Evolutionary conservation across 2,329 filamentous ascomycete species (phyloP).

Genomic region (Trichoderma lentiforme): DNA sequence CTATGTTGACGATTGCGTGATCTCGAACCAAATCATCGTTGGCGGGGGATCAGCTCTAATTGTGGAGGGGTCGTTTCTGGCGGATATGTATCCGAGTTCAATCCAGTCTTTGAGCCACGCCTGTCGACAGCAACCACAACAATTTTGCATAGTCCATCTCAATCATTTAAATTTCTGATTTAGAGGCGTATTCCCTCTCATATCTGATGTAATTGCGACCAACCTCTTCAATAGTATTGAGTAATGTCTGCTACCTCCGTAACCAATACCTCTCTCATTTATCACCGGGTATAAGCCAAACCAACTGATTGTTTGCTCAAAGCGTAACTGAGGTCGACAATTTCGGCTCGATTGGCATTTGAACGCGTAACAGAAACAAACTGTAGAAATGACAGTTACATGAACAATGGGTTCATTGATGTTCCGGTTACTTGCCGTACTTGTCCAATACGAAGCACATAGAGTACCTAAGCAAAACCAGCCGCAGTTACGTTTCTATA

Average conservation of each 20-base stretch:
- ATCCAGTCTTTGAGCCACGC: not conserved
- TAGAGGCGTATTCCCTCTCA: not conserved
- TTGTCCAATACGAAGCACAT: too few species aligned
- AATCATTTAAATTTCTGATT: too few species aligned
- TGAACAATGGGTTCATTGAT: too few species aligned
- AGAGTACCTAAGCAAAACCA: too few species aligned
- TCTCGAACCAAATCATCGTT: not conserved
- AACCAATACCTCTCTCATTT: not conserved
- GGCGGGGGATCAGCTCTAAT: not conserved
- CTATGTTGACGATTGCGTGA: not conserved
- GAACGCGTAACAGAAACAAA: not conserved
- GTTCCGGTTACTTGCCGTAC: too few species aligned
- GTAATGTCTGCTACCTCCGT: not conserved
- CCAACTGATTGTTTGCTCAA: too few species aligned
- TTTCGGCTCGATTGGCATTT: too few species aligned
- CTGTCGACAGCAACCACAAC: not conserved
- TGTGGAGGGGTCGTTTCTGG: not conserved
- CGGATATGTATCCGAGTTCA: not conserved
- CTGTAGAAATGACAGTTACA: too few species aligned
- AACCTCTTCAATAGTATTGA: fast-evolving
- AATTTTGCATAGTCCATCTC: not conserved
- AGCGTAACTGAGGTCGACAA: too few species aligned
- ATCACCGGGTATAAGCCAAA: not conserved
- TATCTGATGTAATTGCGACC: fast-evolving
- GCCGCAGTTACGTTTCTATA: too few species aligned